Evolutionary conservation across 2,329 filamentous ascomycete species (phyloP).

Genomic region (Neofusicoccum ribis): DNA sequence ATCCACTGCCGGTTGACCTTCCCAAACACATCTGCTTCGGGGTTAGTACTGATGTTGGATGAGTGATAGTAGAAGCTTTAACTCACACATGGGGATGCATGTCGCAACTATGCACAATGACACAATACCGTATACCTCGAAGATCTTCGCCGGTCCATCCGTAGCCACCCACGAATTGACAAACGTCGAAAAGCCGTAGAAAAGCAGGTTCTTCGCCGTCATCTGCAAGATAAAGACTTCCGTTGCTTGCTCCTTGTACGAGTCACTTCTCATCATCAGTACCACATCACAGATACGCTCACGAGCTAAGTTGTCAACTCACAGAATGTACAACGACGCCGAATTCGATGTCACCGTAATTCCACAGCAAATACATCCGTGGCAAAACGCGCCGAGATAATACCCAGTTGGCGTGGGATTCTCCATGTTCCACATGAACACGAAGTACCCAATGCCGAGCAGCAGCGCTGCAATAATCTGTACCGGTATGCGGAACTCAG

Average conservation of each 20-base stretch:
- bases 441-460: conserved; percentile 27
- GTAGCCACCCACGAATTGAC: conserved; percentile 32
- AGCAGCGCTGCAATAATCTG: conserved; percentile 24
- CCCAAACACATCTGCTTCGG: conserved; percentile 24
- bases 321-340: conserved; percentile 38
- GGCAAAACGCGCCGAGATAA: conserved; percentile 26
- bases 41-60: neutral
- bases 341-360: conserved; percentile 26
- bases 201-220: conserved; percentile 39
- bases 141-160: conserved; percentile 30
- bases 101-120: conserved; percentile 31
- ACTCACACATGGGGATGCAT: conserved; percentile 39
- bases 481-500: conserved; percentile 29
- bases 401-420: conserved; percentile 20
- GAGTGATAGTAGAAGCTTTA: neutral
- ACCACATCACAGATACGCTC: neutral
- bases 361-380: conserved; percentile 26
- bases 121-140: conserved; percentile 31
- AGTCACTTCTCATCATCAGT: conserved; percentile 27
- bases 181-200: conserved; percentile 36
- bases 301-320: conserved; percentile 16
- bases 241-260: conserved; percentile 31
- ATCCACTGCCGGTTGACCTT: conserved; percentile 26
- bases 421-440: conserved; percentile 26
- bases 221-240: conserved; percentile 38